Percentiles rank a stretch among this genome's conserved stretches.
Conservation (phyloP, 163 green algal genomes). For the Chlamydomonas reinhardtii region DNA sequence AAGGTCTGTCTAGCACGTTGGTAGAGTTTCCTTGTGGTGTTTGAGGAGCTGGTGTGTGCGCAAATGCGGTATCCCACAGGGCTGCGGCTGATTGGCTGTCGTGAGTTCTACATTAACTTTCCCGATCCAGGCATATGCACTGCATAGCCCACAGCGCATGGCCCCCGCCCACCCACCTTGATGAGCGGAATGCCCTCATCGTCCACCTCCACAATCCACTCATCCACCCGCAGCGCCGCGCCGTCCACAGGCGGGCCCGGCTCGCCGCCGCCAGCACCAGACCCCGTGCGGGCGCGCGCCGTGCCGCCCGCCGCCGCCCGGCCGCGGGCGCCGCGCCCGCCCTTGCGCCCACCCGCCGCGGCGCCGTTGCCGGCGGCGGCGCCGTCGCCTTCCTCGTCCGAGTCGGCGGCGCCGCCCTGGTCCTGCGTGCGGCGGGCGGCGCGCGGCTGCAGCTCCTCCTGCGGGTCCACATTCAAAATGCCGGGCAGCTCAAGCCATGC, state of each 20-base stretch:
- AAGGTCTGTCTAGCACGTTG: no score
- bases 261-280: slow-evolving; percentile 36
- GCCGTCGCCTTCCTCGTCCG: slow-evolving; percentile 24
- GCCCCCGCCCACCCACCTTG: no score
- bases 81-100: no score
- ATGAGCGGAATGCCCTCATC: slow-evolving; percentile 48
- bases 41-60: no score
- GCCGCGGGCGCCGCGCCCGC: background rate
- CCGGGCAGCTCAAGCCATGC: no score
- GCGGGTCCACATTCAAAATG: background rate
- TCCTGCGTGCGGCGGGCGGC: slow-evolving; percentile 45
- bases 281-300: background rate
- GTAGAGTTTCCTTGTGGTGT: no score
- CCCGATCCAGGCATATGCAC: no score
- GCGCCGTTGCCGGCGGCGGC: background rate
- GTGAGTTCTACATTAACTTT: no score
- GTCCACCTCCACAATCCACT: slow-evolving; percentile 74
- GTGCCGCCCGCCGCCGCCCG: slow-evolving; percentile 9
- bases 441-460: slow-evolving; percentile 57
- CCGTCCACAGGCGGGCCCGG: slow-evolving; percentile 77
- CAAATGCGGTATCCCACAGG: no score
- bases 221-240: slow-evolving; percentile 74
- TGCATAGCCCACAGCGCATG: no score
- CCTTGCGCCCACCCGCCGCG: background rate
- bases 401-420: background rate